Evolutionary conservation across 2,329 filamentous ascomycete genomes (phyloP), one percentile per base, ranked within the genome.

Genomic region (Fusarium scirpi): DNA sequence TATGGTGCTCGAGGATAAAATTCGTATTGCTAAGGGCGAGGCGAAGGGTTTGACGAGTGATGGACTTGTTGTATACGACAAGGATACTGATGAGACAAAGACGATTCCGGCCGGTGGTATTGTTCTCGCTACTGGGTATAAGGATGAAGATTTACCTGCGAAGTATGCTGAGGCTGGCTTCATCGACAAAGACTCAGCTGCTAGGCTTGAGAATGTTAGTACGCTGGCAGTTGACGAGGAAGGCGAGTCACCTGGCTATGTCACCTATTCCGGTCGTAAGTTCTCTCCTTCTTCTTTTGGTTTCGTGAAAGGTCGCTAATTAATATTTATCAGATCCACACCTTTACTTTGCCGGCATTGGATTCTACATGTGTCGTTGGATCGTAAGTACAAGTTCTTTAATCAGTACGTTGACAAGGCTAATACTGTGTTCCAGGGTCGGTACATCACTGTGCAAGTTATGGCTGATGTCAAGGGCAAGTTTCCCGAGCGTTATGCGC

Each of bases 361-460:
- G 48, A 52, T 52, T 52, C 3, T 52, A 38, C 5, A 52, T 52
- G 48, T 52, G 48, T 52, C 48, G 48, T 4, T 52, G 48, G 48
- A 52, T 52, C 7, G 48, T 52, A 34, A 49, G 45, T 48, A 16
- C 27, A 29, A 12, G 4, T 29, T 29, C 27, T 29, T 29, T 5
- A 29, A 29, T 11, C 6, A 29, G 27, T 29, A 29, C 11, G 1
- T 12, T 12, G 11, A 29, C 27, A 29, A 29, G 11, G 3, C 44
- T 47, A 29, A 47, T 4, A 8, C 4, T 25, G 1, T 5, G 4
- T 7, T 18, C 2, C 3, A 27, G 32, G 34, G 48, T 40, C 48
- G 48, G 3, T 52, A 52, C 8, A 25, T 52, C 18, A 34, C 32
- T 24, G 48, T 52, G 6, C 48, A 52, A 18, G 24, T 52, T 27